Evolutionary conservation across 2,329 filamentous ascomycete species (phyloP).

Genomic region (Trichoderma sp.): DNA sequence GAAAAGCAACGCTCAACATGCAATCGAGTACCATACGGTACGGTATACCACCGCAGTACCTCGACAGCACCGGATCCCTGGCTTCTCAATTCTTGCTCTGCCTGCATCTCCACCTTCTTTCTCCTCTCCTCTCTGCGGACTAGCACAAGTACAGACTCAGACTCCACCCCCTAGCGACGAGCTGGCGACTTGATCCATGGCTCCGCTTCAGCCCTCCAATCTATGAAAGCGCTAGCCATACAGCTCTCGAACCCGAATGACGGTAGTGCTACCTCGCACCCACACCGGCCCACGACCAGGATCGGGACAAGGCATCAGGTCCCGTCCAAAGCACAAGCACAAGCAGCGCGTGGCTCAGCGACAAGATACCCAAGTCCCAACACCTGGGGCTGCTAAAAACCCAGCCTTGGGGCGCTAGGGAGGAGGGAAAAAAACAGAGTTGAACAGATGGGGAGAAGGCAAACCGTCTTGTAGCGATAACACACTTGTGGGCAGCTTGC

Average conservation of each 20-base stretch:
- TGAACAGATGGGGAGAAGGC: not conserved
- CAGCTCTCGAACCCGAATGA: conserved; percentile 23
- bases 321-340: conserved; percentile 9
- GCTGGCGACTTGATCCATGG: conserved; percentile 8
- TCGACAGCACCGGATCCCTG: conserved; percentile 10
- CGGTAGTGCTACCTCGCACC: conserved; percentile 22
- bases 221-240: conserved; percentile 31
- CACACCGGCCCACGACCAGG: conserved; percentile 17
- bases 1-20: not conserved
- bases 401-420: conserved; percentile 21
- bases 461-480: not conserved
- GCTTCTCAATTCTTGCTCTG: not conserved
- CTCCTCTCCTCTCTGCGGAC: conserved; percentile 3
- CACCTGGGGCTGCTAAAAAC: conserved; percentile 13
- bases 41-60: not conserved
- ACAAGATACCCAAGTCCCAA: conserved; percentile 15
- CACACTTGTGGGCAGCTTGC: conserved; percentile 4
- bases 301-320: conserved; percentile 18
- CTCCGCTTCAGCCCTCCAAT: conserved; percentile 39
- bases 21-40: not conserved
- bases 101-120: not conserved
- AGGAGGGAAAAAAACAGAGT: not conserved
- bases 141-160: not conserved
- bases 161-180: not conserved
- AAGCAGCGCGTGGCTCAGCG: conserved; percentile 13